Conservation (phyloP, 176 grass and related monocot genomes). For the Cymbopogon citratus region DNA sequence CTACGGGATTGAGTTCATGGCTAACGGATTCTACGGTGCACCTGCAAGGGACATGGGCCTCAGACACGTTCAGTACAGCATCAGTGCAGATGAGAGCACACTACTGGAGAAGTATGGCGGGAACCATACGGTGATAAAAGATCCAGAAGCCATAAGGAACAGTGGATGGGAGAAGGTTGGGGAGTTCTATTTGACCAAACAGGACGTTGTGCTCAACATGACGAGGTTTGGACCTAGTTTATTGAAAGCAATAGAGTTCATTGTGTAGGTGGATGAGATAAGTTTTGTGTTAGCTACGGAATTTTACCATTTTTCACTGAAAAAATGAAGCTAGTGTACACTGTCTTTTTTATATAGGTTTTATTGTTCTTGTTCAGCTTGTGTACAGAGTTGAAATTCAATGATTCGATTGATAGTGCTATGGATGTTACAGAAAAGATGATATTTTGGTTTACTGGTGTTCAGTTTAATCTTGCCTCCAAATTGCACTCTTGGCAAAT, state of each 20-base stretch:
- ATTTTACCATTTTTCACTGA: background rate
- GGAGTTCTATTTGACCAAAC: slow-evolving; percentile 53
- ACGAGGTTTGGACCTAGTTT: slow-evolving; percentile 53
- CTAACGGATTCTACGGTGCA: slow-evolving; percentile 25
- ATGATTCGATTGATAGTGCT: slow-evolving; percentile 4
- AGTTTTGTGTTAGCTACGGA: background rate
- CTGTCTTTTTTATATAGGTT: background rate
- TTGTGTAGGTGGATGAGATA: slow-evolving; percentile 22
- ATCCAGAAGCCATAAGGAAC: slow-evolving; percentile 49
- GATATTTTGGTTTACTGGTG: background rate
- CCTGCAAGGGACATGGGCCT: slow-evolving; percentile 61
- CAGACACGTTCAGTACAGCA: slow-evolving; percentile 45
- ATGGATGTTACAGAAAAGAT: background rate
- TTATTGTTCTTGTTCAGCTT: slow-evolving; percentile 1
- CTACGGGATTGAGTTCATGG: slow-evolving; percentile 53
- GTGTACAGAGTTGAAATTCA: slow-evolving; percentile 27
- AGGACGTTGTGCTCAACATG: slow-evolving; percentile 67
- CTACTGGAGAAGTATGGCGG: slow-evolving; percentile 52
- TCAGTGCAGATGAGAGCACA: slow-evolving; percentile 58
- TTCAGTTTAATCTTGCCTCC: background rate
- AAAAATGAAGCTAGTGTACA: background rate
- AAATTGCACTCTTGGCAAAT: background rate
- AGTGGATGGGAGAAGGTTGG: slow-evolving; percentile 45
- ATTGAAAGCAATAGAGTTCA: slow-evolving; percentile 46
- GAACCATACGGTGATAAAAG: slow-evolving; percentile 56